Conservation (phyloP, 2,329 filamentous ascomycete genomes). For the Orbilia blumenaviensis region DNA sequence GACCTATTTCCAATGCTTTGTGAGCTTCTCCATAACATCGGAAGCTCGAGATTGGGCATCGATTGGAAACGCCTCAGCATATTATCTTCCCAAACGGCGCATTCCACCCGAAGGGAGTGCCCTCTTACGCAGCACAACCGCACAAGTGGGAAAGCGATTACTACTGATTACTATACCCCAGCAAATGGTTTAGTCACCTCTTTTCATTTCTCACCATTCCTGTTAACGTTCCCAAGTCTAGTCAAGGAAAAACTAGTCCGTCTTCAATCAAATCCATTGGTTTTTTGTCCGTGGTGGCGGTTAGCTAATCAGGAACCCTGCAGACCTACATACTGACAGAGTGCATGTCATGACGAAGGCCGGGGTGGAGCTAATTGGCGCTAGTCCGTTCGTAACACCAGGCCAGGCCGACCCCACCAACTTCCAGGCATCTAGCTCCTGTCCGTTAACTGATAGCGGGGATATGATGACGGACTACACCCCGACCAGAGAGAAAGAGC, state of each 20-base stretch:
- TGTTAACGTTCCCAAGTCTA: no score
- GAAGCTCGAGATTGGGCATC: neutral
- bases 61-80: neutral
- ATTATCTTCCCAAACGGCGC: neutral
- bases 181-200: slow-evolving; percentile 47
- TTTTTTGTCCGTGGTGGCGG: slow-evolving; percentile 2
- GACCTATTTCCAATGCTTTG: slow-evolving; percentile 53
- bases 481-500: neutral
- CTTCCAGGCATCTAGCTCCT: neutral
- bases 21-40: slow-evolving; percentile 23
- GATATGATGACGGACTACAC: neutral
- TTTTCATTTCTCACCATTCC: neutral
- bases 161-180: slow-evolving; percentile 54
- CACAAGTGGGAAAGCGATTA: neutral
- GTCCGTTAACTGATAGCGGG: neutral
- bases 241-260: slow-evolving; percentile 7
- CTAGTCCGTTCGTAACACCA: slow-evolving; percentile 12
- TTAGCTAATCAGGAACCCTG: slow-evolving; percentile 48
- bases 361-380: slow-evolving; percentile 22
- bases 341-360: neutral
- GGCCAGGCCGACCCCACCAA: slow-evolving; percentile 12
- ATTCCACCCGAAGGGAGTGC: slow-evolving; percentile 20
- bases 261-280: neutral
- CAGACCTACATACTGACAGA: neutral
- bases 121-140: neutral